Evolutionary conservation across 2,329 filamentous ascomycete species (phyloP), one percentile per base, ranked within the genome.

Genomic region (Cryphonectria parasitica): DNA sequence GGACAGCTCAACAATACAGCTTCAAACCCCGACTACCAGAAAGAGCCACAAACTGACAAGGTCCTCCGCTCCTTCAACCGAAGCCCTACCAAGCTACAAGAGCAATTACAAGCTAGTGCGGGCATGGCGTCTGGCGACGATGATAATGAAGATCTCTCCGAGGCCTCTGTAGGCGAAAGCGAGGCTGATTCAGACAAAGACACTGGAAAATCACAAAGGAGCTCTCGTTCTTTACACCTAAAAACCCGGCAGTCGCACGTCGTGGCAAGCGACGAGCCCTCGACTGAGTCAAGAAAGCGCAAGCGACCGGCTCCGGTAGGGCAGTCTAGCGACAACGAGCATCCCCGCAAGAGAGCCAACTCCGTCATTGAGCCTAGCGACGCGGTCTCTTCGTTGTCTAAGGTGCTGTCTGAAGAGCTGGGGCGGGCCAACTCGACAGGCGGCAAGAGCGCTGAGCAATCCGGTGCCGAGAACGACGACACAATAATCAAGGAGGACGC

Each of bases 31-130:
- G 65, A 66, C 61, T 54, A 43, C 28, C 41, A 49, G 17, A 45
- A 39, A 36, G 84, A 84, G 75, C 83, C 84, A 73, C 88, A 86
- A 77, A 85, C 86, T 69, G 84, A 86, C 71, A 86, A 82, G 69
- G 83, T 84, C 64, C 73, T 74, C 64, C 77, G 74, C 60, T 79
- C 82, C 69, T 88, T 89, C 74, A 89, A 92, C 75, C 88, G 87
- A 74, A 94, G 90, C 68, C 92, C 92, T 3, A 95, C 91, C 84
- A 95, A 94, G 83, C 86, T 94, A 71, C 89, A 89, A 74, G 88
- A 91, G 72, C 79, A 80, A 69, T 64, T 78, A 52, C 73, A 74
- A 66, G 74, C 75, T 68, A 75, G 78, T 54, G 76, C 79, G 19
- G 80, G 80, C 60, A 78, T 80, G 60, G 80, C 80, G 31, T 73